phyloP scores from a whole-genome alignment of 495 filamentous ascomycete species.

The Annulohypoxylon maeteangense region DNA sequence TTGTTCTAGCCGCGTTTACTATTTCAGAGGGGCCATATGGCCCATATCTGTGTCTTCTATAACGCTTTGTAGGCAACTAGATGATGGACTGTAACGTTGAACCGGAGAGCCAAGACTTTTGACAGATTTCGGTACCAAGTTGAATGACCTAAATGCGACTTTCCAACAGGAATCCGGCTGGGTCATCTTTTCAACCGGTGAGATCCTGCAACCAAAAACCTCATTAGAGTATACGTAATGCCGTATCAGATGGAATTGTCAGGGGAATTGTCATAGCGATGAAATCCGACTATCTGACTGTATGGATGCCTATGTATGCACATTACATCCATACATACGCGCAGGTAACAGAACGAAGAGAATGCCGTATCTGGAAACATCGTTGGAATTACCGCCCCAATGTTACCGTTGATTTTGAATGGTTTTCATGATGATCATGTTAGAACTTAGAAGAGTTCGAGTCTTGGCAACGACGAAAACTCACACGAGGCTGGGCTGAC shows the following conservation, averaged over 20 bases:
- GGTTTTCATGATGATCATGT: background rate
- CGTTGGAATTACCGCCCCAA: slow-evolving; percentile 24
- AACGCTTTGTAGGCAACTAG: slow-evolving; percentile 1
- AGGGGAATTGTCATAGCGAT: background rate
- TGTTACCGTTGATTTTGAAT: slow-evolving; percentile 4
- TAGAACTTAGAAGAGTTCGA: background rate
- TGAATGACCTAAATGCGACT: slow-evolving; percentile 15
- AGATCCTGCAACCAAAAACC: background rate
- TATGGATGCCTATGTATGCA: too few relatives aligned
- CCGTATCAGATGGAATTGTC: background rate
- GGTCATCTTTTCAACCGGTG: slow-evolving; percentile 1
- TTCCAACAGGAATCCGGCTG: background rate
- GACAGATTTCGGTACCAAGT: slow-evolving; percentile 4
- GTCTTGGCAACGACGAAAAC: slow-evolving; percentile 14
- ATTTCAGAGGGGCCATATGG: background rate
- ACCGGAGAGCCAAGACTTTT: background rate
- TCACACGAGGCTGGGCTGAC: slow-evolving; percentile 23
- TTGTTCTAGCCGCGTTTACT: background rate
- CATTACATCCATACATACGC: background rate
- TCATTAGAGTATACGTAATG: slow-evolving; percentile 1
- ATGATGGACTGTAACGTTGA: slow-evolving; percentile 22
- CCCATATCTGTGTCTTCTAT: background rate
- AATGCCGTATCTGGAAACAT: slow-evolving; percentile 26
- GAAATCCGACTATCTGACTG: background rate
- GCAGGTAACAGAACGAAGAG: slow-evolving; percentile 23